Evolutionary conservation across 2,329 filamentous ascomycete genomes (phyloP).

Genomic region (Penicillium decumbens): DNA sequence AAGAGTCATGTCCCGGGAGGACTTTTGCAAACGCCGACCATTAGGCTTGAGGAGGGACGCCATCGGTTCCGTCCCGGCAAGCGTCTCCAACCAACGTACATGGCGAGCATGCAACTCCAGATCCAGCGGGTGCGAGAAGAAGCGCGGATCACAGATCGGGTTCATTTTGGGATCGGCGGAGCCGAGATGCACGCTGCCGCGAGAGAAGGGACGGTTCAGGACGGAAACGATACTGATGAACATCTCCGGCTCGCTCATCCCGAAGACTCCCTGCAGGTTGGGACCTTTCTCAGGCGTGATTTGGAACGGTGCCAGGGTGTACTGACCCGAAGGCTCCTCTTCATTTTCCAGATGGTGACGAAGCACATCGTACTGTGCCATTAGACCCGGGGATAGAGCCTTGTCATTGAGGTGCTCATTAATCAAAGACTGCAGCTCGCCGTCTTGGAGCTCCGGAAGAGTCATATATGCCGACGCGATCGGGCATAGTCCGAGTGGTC

Average conservation of each 20-base stretch:
- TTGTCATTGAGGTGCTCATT: slow-evolving; percentile 2
- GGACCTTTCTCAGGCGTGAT: slow-evolving; percentile 9
- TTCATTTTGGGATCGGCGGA: slow-evolving; percentile 32
- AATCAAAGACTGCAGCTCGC: slow-evolving; percentile 1
- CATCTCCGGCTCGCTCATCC: slow-evolving; percentile 11
- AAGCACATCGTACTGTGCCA: slow-evolving; percentile 12
- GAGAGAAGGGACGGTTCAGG: slow-evolving; percentile 29
- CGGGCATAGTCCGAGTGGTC: slow-evolving; percentile 20
- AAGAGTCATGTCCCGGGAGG: slow-evolving; percentile 1
- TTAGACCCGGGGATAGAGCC: neutral
- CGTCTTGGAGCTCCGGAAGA: neutral
- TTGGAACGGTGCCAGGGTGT: slow-evolving; percentile 18
- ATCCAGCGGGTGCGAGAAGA: slow-evolving; percentile 44
- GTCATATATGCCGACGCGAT: slow-evolving; percentile 13
- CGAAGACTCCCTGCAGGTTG: slow-evolving; percentile 9
- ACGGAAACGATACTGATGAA: slow-evolving; percentile 20
- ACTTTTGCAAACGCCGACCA: slow-evolving; percentile 18
- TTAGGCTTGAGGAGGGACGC: slow-evolving; percentile 31
- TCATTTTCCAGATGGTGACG: slow-evolving; percentile 12
- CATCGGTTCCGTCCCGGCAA: slow-evolving; percentile 29
- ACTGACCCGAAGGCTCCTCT: slow-evolving; percentile 17
- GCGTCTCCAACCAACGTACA: slow-evolving; percentile 30
- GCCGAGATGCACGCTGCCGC: slow-evolving; percentile 35
- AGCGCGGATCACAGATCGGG: slow-evolving; percentile 42
- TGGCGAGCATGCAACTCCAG: slow-evolving; percentile 38